Base-by-base conservation (phyloP, 2,329 filamentous ascomycete genomes). In the Hymenoscyphus scutula region DNA sequence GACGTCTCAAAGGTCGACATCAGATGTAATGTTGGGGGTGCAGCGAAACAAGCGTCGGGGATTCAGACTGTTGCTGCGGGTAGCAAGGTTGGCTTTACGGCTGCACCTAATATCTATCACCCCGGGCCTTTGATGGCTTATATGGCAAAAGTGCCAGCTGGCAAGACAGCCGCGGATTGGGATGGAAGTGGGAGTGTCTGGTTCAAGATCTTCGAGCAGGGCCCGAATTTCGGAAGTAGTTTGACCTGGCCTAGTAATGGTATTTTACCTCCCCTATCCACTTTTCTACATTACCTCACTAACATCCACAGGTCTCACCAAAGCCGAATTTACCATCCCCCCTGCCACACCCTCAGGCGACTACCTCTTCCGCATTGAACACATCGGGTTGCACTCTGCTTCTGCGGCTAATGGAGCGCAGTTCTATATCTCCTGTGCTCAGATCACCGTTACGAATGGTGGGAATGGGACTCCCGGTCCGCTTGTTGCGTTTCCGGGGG, bases 391-490 rank as follows among this genome's bases (percentile, higher is more conserved):
- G 19, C 66, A 68, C 56, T 48, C 59, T 15, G 65, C 66, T 2
- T 57, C 60, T 7, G 30, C 29, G 7, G 53, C 59, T 19, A 58
- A 58, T 10, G 66, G 64, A 17, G 66, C 65, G 11, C 66, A 68
- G 15, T 67, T 65, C 38, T 68, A 66, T 25, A 55, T 78, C 58
- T 72, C 73, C 6, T 79, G 77, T 59, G 73, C 73, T 1, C 77
- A 79, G 64, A 69, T 79, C 59, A 76, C 73, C 55, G 73, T 79
- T 23, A 77, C 76, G 1, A 75, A 73, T 15, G 74, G 76, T 17
- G 77, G 76, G 5, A 73, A 55, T 56, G 71, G 74, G 17, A 70
- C 61, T 5, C 76, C 77, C 0, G 68, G 69, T 1, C 75, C 75
- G 5, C 68, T 68, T 0, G 70, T 71, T 58, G 70, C 67, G 57